Percentiles rank a stretch among this genome's conserved stretches.
Conservation (phyloP, 2,329 filamentous ascomycete genomes). For the Amauroascus niger region DNA sequence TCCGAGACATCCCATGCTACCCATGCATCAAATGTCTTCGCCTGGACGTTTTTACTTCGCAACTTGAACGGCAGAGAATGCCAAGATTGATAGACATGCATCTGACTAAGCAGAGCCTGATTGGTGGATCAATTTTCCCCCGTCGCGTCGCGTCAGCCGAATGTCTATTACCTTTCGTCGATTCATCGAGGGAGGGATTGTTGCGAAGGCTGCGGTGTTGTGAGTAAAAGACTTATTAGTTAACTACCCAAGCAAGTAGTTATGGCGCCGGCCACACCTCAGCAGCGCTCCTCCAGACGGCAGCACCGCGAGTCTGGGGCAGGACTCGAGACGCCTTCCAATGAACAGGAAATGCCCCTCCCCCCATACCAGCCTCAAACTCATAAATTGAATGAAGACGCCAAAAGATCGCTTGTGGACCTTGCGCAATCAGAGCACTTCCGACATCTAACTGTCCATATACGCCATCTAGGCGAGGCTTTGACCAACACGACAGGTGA, state of each 20-base stretch:
- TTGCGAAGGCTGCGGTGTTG: no score
- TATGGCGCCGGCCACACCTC: conserved; percentile 1
- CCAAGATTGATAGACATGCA: background rate
- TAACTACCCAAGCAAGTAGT: no score
- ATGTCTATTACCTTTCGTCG: background rate
- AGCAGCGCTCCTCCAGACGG: background rate
- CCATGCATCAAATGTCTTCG: background rate
- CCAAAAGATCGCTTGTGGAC: conserved; percentile 39
- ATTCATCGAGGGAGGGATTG: no score
- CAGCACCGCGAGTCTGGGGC: background rate
- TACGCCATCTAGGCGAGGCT: conserved; percentile 39
- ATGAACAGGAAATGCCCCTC: conserved; percentile 21
- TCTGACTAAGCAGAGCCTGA: background rate
- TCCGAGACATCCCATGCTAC: no score
- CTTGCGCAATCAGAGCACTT: conserved; percentile 38
- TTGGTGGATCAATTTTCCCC: background rate
- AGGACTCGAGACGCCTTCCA: background rate
- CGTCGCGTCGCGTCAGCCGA: conserved; percentile 2
- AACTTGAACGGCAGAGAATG: background rate
- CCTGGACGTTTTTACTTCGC: no score
- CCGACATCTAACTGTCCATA: conserved; percentile 40
- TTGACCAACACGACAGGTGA: conserved; percentile 43
- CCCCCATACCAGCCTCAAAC: conserved; percentile 46
- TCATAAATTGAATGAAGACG: conserved; percentile 42
- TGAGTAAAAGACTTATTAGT: no score